A percentile compares a stretch with the other conserved stretches of the same genome.
Conservation (phyloP, 805 yeast genomes). For the Tetrapisispora taiwanensis region DNA sequence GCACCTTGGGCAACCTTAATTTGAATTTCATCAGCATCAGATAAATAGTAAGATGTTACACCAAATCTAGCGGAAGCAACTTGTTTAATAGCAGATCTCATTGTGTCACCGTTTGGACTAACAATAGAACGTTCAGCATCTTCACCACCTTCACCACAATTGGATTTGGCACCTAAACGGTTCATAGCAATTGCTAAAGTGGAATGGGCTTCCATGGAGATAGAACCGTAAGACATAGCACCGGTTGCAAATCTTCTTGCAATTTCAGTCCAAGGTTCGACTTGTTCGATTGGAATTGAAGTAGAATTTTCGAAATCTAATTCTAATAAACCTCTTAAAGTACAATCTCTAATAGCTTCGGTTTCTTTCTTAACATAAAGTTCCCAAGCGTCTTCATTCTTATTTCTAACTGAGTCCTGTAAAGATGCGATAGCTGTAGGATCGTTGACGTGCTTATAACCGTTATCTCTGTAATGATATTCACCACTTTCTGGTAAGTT, state of each 20-base stretch:
- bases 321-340: slow-evolving; percentile 87
- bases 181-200: slow-evolving; percentile 98
- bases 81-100: slow-evolving; percentile 98
- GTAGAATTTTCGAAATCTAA: slow-evolving; percentile 65
- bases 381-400: slow-evolving; percentile 86
- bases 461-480: slow-evolving; percentile 98
- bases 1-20: slow-evolving; percentile 99
- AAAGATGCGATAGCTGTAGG: slow-evolving; percentile 91
- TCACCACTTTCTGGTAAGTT: slow-evolving; percentile 88
- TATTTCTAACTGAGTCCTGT: slow-evolving; percentile 97
- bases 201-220: slow-evolving; percentile 96
- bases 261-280: slow-evolving; percentile 99
- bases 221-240: slow-evolving; percentile 98
- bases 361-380: slow-evolving; percentile 82
- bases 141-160: slow-evolving; percentile 99
- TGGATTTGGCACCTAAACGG: slow-evolving; percentile 92
- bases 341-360: slow-evolving; percentile 87
- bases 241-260: slow-evolving; percentile 97
- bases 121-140: slow-evolving; percentile 82
- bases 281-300: slow-evolving; percentile 90
- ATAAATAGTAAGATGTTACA: slow-evolving; percentile 86
- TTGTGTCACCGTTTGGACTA: slow-evolving; percentile 83
- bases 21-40: slow-evolving; percentile 96
- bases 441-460: slow-evolving; percentile 88
- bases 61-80: slow-evolving; percentile 98